These are phyloP conservation scores for Suillus subluteus DNA, from an alignment of 768 basidiomycete species.

Conservation along the genomic window DNA sequence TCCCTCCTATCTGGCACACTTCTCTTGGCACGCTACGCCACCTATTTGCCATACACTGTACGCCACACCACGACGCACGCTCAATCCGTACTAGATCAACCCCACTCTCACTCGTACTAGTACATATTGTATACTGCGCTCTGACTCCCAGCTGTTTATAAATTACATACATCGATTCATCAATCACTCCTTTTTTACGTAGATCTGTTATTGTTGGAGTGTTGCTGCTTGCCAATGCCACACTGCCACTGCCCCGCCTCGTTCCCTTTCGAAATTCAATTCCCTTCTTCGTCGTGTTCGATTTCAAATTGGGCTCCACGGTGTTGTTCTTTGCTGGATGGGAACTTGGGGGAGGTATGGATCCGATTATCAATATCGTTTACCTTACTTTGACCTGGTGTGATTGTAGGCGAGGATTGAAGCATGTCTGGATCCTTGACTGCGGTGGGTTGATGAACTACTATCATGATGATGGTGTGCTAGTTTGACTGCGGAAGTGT, in stretches of 20 bases:
- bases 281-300: neutral
- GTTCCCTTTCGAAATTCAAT: neutral
- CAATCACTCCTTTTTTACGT: neutral
- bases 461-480: neutral
- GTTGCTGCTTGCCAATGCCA: neutral
- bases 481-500: neutral
- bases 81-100: neutral
- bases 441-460: neutral
- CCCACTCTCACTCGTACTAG: neutral
- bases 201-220: neutral
- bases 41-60: neutral
- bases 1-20: neutral
- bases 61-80: neutral
- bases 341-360: neutral
- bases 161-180: neutral
- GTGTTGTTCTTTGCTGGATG: neutral
- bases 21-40: neutral
- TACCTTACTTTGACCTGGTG: neutral
- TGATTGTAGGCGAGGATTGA: no score
- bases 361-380: neutral
- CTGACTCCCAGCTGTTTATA: neutral
- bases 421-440: neutral
- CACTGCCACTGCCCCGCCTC: neutral
- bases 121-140: slow-evolving; percentile 1
- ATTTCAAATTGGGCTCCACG: neutral